Evolutionary conservation across 768 basidiomycete species (phyloP), one percentile per base, ranked within the genome.

Genomic region (Boletus rufocinnamomeus): DNA sequence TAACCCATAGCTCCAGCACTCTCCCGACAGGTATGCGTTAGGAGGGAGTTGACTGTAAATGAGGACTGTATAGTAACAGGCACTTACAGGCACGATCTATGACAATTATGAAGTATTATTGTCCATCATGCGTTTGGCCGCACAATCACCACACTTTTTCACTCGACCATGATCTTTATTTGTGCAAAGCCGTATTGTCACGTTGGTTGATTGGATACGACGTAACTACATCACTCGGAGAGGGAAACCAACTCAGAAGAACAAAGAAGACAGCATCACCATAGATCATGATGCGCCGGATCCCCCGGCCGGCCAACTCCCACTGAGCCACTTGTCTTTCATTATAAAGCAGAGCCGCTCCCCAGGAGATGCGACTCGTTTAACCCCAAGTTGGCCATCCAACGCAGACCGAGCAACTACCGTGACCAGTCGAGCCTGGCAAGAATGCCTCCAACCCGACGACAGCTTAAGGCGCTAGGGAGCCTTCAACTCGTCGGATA

Each of bases 371-470:
- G 52, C 16, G 21, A 37, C 38, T 37, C 47, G 13, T 44, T 17
- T 14, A 52, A 38, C 32, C n/a, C n/a, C n/a, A n/a, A n/a, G n/a
- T 28, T 19, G 46, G 3, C 38, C 21, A 40, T 52, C 54, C 10
- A 47, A 47, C 37, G n/a, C 9, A 27, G 11, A 34, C 32, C 34
- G 1, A 65, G 35, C 32, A 52, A 9, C 41, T 19, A 44, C 27
- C 14, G 44, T 34, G 10, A 47, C 46, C 3, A 38, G 35, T 52
- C 9, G 8, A 11, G 16, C 6, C 37, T 38, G 6, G 37, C 21
- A 37, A 61, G n/a, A 2, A 70, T 69, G 68, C 68, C 69, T 23
- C 63, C 69, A 30, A 27, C 63, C 7, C 57, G 68, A 37, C 61
- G 62, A 47, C 57, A 49, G 30, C 46, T 69, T 17, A 54, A 2